Conservation (phyloP, 306 rosid genomes). For the Pyrus bretschneideri region DNA sequence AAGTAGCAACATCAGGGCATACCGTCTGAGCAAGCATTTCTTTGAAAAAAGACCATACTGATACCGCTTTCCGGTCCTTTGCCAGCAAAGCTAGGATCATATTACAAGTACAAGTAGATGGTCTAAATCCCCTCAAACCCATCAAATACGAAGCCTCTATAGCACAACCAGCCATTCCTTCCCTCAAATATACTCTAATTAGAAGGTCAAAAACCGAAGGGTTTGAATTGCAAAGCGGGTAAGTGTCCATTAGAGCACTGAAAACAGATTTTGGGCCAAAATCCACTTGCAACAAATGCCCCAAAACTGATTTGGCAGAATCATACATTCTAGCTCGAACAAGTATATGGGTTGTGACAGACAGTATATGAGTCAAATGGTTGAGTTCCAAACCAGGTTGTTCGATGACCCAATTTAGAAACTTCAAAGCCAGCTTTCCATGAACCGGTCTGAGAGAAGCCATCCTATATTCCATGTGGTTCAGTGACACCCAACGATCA, state of each 20-base stretch:
- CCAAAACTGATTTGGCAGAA: constrained; percentile 50
- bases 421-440: constrained; percentile 64
- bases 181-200: constrained; percentile 53
- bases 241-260: constrained; percentile 60
- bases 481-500: constrained; percentile 75
- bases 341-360: constrained; percentile 60
- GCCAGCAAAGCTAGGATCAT: constrained; percentile 63
- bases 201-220: constrained; percentile 76
- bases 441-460: constrained; percentile 76
- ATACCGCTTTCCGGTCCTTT: constrained; percentile 33
- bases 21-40: constrained; percentile 52
- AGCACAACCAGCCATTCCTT: constrained; percentile 53
- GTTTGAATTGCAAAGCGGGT: constrained; percentile 58
- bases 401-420: constrained; percentile 57
- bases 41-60: constrained; percentile 59
- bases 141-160: constrained; percentile 48
- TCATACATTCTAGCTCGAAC: constrained; percentile 70
- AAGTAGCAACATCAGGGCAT: constrained; percentile 53
- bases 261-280: constrained; percentile 44
- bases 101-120: constrained; percentile 67
- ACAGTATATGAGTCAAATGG: constrained; percentile 49
- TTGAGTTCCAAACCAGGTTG: constrained; percentile 63
- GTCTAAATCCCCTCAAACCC: constrained; percentile 55
- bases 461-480: constrained; percentile 57
- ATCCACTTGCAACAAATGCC: constrained; percentile 36